Evolutionary conservation across 768 basidiomycete species (phyloP), one percentile per base, ranked within the genome.

Genomic region (Phylloporus sp.): DNA sequence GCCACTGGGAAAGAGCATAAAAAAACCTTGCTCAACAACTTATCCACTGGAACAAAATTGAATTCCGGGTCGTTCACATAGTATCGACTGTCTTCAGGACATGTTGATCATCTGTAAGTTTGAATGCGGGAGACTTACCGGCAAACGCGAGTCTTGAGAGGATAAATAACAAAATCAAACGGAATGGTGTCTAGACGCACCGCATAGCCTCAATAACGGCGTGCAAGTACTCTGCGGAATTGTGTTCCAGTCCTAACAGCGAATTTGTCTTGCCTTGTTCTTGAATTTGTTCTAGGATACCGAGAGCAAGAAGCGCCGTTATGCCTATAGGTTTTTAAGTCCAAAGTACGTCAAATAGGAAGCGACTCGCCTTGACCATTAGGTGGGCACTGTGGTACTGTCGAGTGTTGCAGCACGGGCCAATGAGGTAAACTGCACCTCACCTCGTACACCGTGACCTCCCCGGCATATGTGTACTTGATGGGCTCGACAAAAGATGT

Each of bases 11-110:
- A 36, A 42, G 20, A 24, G 18, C 23, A 35, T 33, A 31, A 20
- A 23, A n/a, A 18, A 38, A 86, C 90, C 77, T 90, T 85, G 78
- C 86, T 91, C 36, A 99, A 67, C 9, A 99, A 70, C 61, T 91
- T 74, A 47, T 85, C 71, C 21, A 96, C 82, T 0, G 94, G 93
- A 9, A 93, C 74, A 46, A 84, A 75, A 32, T 73, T 74, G 21
- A 86, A 73, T 1, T 89, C 84, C 0, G 93, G 95, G 62, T 98
- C 96, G 1, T 90, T 77, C n/a, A 97, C 86, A 66, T 89, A 97
- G 68, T 88, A 88, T 60, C 85, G 81, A 29, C 82, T 86, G 52
- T 96, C 93, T 87, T 46, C 18, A 22, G 31, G 23, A 22, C 9
- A 17, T 29, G 31, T 46, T 13, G 20, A 34, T 29, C n/a, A 15